Evolutionary conservation across 768 basidiomycete species (phyloP).

Genomic region (Mycena alexandri): DNA sequence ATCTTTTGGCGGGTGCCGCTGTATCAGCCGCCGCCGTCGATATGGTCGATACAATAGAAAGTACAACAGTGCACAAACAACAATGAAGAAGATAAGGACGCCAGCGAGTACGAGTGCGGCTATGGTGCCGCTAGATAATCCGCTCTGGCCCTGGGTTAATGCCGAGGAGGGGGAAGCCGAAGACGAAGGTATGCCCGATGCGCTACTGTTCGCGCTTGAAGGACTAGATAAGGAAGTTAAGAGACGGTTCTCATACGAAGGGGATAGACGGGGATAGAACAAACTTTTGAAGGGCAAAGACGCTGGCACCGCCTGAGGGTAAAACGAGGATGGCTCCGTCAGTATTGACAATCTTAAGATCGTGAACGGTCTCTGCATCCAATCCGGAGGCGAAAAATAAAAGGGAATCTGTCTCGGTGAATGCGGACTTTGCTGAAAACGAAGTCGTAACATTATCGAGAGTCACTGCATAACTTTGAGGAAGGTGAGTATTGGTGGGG

Average conservation of each 20-base stretch:
- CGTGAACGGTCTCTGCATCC: conserved; percentile 61
- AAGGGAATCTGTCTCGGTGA: conserved; percentile 62
- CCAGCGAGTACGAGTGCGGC: conserved; percentile 74
- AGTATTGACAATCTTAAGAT: conserved; percentile 67
- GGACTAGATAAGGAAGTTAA: background rate
- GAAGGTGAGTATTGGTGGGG: conserved; percentile 5
- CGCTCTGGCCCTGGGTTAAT: conserved; percentile 31
- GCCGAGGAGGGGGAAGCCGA: conserved; percentile 34
- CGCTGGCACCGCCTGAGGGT: conserved; percentile 62
- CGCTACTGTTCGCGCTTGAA: conserved; percentile 23
- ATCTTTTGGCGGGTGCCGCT: conserved; percentile 29
- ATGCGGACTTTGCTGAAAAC: conserved; percentile 67
- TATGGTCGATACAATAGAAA: conserved; percentile 64
- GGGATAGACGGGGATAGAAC: conserved; percentile 49
- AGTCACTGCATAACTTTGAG: conserved; percentile 30
- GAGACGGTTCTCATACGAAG: conserved; percentile 19
- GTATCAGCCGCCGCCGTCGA: conserved; percentile 43
- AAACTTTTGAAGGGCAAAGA: conserved; percentile 42
- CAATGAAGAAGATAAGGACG: conserved; percentile 62
- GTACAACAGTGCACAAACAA: conserved; percentile 56
- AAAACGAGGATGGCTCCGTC: conserved; percentile 65
- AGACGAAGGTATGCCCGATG: conserved; percentile 38
- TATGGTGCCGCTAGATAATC: conserved; percentile 67
- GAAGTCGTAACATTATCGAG: conserved; percentile 62
- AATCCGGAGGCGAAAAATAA: conserved; percentile 76